Conservation (phyloP, 2,329 filamentous ascomycete genomes). For the Microcyclospora tardicrescens region DNA sequence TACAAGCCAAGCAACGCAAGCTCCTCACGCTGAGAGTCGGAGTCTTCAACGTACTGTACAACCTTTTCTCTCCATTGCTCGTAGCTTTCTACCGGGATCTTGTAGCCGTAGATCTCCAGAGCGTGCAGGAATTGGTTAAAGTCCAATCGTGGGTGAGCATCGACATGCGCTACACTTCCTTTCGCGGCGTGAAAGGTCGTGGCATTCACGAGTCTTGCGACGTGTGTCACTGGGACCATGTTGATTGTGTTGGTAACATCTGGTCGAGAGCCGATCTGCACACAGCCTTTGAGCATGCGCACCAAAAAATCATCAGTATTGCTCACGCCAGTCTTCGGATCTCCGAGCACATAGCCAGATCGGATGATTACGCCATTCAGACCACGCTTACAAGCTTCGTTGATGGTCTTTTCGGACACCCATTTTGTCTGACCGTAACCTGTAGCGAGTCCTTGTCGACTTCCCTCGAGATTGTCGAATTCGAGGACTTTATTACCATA, state of each 20-base stretch:
- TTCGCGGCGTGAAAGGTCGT: constrained; percentile 46
- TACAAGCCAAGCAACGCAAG: constrained; percentile 63
- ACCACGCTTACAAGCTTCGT: constrained; percentile 66
- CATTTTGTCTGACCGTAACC: constrained; percentile 91
- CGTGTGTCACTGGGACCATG: constrained; percentile 74
- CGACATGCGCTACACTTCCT: constrained; percentile 56
- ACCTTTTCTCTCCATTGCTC: constrained; percentile 54
- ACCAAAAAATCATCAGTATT: constrained; percentile 87
- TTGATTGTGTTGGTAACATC: constrained; percentile 80
- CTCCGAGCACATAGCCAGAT: constrained; percentile 74
- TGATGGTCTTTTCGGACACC: constrained; percentile 59
- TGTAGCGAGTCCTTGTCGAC: constrained; percentile 61
- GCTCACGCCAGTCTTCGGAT: constrained; percentile 54
- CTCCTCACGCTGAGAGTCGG: constrained; percentile 48
- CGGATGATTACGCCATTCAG: constrained; percentile 64
- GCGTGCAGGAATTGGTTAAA: constrained; percentile 66
- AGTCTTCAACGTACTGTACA: constrained; percentile 52
- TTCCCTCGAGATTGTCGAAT: constrained; percentile 65
- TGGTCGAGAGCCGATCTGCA: constrained; percentile 63
- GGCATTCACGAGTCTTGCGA: constrained; percentile 67
- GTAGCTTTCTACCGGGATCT: constrained; percentile 54
- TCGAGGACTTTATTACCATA: constrained; percentile 59
- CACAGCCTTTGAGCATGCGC: constrained; percentile 72
- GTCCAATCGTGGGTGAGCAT: constrained; percentile 61
- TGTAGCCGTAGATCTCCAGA: constrained; percentile 61